Percentiles rank a stretch among this genome's conserved stretches.
phyloP scores from a whole-genome alignment of 2,329 filamentous ascomycete genomes.

The Sordariomycetes sp. region DNA sequence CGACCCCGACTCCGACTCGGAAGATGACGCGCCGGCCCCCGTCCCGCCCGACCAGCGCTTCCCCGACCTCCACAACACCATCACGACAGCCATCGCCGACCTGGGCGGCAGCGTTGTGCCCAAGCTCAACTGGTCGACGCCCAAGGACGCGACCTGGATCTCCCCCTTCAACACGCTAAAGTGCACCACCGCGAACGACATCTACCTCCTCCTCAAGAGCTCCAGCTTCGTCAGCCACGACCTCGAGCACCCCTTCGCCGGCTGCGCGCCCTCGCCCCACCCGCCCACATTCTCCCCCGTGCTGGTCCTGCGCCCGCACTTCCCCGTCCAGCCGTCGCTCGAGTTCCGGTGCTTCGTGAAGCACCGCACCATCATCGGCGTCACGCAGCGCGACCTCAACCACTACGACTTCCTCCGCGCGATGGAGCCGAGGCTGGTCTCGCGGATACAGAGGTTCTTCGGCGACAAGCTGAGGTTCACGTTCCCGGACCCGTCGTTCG shows the following conservation, averaged over 20 bases:
- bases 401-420: constrained; percentile 70
- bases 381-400: constrained; percentile 84
- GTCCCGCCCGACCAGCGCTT: constrained; percentile 46
- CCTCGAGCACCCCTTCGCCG: constrained; percentile 85
- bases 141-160: constrained; percentile 95
- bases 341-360: constrained; percentile 97
- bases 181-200: constrained; percentile 77
- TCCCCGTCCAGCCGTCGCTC: constrained; percentile 78
- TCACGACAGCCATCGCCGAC: constrained; percentile 67
- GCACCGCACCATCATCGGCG: constrained; percentile 64
- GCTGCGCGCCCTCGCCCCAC: constrained; percentile 31
- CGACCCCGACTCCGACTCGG: constrained; percentile 30
- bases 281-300: constrained; percentile 54
- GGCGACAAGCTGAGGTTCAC: constrained; percentile 59
- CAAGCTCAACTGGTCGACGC: constrained; percentile 95
- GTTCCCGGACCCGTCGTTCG: constrained; percentile 76
- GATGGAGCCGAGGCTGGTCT: constrained; percentile 54
- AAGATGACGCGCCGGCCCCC: constrained; percentile 27
- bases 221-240: constrained; percentile 94
- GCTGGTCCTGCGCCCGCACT: constrained; percentile 78
- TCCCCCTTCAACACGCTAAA: constrained; percentile 78
- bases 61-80: constrained; percentile 62
- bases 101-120: constrained; percentile 80
- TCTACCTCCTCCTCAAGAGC: constrained; percentile 89
- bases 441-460: constrained; percentile 69